Percentiles rank a stretch among this genome's conserved stretches.
Evolutionary conservation across 257 asterid genomes (phyloP).

Genomic region (Fraxinus americana): DNA sequence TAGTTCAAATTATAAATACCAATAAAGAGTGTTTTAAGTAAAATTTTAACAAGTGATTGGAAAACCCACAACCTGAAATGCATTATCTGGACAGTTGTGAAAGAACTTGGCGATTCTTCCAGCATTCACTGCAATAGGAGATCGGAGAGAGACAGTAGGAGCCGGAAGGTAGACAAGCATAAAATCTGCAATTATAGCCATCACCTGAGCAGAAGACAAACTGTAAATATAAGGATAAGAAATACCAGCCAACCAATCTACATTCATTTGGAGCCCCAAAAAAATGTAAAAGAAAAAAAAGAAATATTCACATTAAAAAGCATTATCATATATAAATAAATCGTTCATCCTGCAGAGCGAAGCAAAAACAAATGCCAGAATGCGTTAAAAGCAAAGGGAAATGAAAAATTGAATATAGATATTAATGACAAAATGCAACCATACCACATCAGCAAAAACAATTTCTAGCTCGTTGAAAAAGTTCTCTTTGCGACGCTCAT

Average conservation of each 20-base stretch:
- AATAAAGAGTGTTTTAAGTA: conserved; percentile 11
- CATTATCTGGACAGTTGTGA: conserved; percentile 54
- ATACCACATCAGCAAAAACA: conserved; percentile 67
- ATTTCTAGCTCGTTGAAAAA: conserved; percentile 24
- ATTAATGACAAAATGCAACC: conserved; percentile 18
- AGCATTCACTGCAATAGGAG: conserved; percentile 44
- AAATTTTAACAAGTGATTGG: neutral
- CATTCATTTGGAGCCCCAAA: neutral
- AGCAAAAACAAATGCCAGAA: neutral
- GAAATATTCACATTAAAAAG: neutral
- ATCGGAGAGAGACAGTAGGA: neutral
- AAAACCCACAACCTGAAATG: conserved; percentile 47
- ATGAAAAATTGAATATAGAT: neutral
- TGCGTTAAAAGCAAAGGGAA: neutral
- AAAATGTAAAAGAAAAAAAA: neutral
- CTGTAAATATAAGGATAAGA: conserved; percentile 5
- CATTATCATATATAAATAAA: neutral
- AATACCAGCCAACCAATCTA: neutral
- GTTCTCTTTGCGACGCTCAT: conserved; percentile 62
- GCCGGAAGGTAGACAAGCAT: conserved; percentile 36
- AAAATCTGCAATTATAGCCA: conserved; percentile 62
- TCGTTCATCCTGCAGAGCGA: neutral
- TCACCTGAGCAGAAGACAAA: conserved; percentile 35
- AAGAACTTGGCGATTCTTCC: conserved; percentile 51
- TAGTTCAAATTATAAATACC: neutral